Conservation (phyloP, 768 basidiomycete species). For the Daedaleopsis sinensis region DNA sequence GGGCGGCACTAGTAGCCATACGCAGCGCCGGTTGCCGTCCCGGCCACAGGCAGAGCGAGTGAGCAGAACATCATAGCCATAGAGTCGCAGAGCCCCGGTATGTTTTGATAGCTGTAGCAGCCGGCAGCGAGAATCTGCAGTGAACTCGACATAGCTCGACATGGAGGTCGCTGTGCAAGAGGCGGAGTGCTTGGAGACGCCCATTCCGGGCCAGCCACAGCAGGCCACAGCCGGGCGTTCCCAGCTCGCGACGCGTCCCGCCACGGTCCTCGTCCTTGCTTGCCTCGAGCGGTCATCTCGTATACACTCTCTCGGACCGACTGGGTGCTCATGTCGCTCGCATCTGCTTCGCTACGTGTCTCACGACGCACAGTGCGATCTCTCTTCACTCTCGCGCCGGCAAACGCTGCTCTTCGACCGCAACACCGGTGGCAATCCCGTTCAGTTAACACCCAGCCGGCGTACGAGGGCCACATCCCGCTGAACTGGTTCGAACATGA, state of each 20-base stretch:
- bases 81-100: slow-evolving; percentile 7
- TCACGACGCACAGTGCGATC: slow-evolving; percentile 2
- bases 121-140: not conserved
- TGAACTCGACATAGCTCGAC: slow-evolving; percentile 9
- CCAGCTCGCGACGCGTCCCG: not conserved
- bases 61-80: slow-evolving; percentile 4
- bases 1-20: slow-evolving; percentile 15
- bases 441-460: slow-evolving; percentile 38
- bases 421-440: slow-evolving; percentile 16
- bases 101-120: not conserved
- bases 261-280: not conserved
- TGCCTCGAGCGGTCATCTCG: not conserved
- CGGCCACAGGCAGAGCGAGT: not conserved
- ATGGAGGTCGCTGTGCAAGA: slow-evolving; percentile 13
- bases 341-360: slow-evolving; percentile 8
- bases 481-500: slow-evolving; percentile 82
- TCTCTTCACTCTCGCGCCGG: slow-evolving; percentile 5
- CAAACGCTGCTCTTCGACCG: slow-evolving; percentile 1
- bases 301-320: not conserved
- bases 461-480: slow-evolving; percentile 82
- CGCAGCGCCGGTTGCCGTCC: slow-evolving; percentile 2
- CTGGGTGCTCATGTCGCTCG: slow-evolving; percentile 13
- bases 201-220: not conserved
- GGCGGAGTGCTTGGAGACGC: not conserved
- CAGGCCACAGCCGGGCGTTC: not conserved